These are phyloP conservation scores for Fusarium solani-melongenae DNA, from an alignment of 2,329 filamentous ascomycete species.

Conservation along the genomic window DNA sequence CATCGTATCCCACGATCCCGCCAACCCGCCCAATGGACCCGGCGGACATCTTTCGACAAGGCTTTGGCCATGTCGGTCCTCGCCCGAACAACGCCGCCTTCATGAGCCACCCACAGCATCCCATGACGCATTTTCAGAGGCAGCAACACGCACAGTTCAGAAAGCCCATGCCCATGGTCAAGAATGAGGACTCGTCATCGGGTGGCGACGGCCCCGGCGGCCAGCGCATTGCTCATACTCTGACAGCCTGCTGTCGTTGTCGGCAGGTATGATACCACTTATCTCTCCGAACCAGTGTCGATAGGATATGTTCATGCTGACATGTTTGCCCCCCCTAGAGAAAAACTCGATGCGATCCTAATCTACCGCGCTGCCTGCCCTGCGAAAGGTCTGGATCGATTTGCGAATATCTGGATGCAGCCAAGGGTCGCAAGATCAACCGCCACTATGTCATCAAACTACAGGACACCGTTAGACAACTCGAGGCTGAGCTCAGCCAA, in stretches of 20 bases:
- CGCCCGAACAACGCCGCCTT: slow-evolving; percentile 49
- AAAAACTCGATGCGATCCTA: slow-evolving; percentile 96
- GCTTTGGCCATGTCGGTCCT: slow-evolving; percentile 59
- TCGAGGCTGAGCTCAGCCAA: slow-evolving; percentile 84
- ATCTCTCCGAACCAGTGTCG: slow-evolving; percentile 5
- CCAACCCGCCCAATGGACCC: slow-evolving; percentile 63
- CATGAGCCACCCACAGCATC: slow-evolving; percentile 42
- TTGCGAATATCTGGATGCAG: slow-evolving; percentile 95
- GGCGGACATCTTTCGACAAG: slow-evolving; percentile 69
- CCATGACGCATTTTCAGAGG: slow-evolving; percentile 34
- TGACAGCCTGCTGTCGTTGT: slow-evolving; percentile 84
- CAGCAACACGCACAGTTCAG: slow-evolving; percentile 46
- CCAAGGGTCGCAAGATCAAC: slow-evolving; percentile 86
- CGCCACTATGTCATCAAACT: slow-evolving; percentile 93
- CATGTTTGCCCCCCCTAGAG: slow-evolving; percentile 64
- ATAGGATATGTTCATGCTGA: slow-evolving; percentile 21
- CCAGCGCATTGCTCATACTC: slow-evolving; percentile 78
- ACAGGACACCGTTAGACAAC: slow-evolving; percentile 83
- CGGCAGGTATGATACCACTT: slow-evolving; percentile 69
- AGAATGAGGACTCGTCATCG: slow-evolving; percentile 53
- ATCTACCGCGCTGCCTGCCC: slow-evolving; percentile 88
- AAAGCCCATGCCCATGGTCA: slow-evolving; percentile 41
- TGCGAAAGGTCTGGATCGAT: slow-evolving; percentile 91
- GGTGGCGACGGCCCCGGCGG: slow-evolving; percentile 61
- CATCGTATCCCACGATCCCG: slow-evolving; percentile 9